These are phyloP conservation scores for Venturia pyrina DNA, from an alignment of 2,329 filamentous ascomycete species.

Conservation along the genomic window DNA sequence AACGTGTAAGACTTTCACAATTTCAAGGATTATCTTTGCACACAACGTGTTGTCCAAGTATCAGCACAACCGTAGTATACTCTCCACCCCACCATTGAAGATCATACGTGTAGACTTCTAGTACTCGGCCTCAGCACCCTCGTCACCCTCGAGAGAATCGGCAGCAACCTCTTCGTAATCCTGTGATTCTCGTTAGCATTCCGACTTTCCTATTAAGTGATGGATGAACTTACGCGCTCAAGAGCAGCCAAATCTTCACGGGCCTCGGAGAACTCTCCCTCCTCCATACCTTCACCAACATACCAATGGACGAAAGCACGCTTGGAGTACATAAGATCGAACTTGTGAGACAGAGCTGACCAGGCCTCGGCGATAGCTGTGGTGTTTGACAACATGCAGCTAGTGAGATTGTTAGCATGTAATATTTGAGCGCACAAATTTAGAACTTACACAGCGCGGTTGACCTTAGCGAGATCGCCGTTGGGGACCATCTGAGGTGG, in stretches of 20 bases:
- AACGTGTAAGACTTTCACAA: slow-evolving; percentile 3
- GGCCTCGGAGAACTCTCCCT: slow-evolving; percentile 98
- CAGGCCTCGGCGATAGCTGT: slow-evolving; percentile 97
- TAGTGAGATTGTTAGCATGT: slow-evolving; percentile 25
- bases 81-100: neutral
- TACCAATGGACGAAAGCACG: slow-evolving; percentile 99
- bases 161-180: slow-evolving; percentile 98
- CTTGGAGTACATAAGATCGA: slow-evolving; percentile 99
- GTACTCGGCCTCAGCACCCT: slow-evolving; percentile 83
- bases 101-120: slow-evolving; percentile 35
- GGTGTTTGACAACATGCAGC: slow-evolving; percentile 98
- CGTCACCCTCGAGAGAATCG: slow-evolving; percentile 83
- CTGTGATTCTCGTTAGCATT: neutral
- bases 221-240: slow-evolving; percentile 48
- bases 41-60: neutral
- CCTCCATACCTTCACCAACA: slow-evolving; percentile 99
- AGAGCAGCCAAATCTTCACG: slow-evolving; percentile 96
- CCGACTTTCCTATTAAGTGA: no score
- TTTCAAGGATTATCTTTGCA: neutral
- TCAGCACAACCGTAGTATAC: neutral
- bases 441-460: slow-evolving; percentile 82
- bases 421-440: neutral
- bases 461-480: slow-evolving; percentile 94
- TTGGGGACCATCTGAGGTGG: slow-evolving; percentile 92
- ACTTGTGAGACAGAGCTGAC: slow-evolving; percentile 93